phyloP scores from a whole-genome alignment of 2,329 filamentous ascomycete species.

The Trichophaea hybrida region DNA sequence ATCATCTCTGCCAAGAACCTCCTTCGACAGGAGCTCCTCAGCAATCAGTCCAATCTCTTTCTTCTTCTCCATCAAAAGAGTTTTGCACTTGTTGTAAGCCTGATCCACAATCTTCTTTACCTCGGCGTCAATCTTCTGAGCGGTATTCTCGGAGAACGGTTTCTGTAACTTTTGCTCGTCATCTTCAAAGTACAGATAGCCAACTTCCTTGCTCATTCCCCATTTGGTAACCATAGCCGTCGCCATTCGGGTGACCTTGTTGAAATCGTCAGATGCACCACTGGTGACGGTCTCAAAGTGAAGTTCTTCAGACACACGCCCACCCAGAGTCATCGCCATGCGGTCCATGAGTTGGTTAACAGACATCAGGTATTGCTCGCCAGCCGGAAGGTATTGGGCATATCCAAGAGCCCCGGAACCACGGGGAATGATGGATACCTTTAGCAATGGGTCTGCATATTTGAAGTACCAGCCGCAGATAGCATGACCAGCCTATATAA shows the following conservation, averaged over 20 bases:
- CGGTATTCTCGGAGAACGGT: conserved; percentile 89
- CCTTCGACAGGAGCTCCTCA: conserved; percentile 83
- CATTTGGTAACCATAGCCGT: conserved; percentile 98
- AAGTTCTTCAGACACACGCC: conserved; percentile 85
- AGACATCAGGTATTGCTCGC: conserved; percentile 81
- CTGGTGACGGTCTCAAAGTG: conserved; percentile 95
- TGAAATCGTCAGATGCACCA: conserved; percentile 92
- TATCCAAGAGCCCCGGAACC: conserved; percentile 89
- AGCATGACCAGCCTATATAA: conserved; percentile 61
- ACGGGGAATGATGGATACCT: conserved; percentile 96
- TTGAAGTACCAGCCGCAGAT: conserved; percentile 98
- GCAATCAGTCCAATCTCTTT: conserved; percentile 76
- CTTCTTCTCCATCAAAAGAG: conserved; percentile 73
- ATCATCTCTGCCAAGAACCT: conserved; percentile 81
- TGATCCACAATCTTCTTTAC: conserved; percentile 83
- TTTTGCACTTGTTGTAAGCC: conserved; percentile 80
- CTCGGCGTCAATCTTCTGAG: conserved; percentile 79
- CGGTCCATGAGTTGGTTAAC: conserved; percentile 94
- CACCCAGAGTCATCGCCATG: conserved; percentile 98
- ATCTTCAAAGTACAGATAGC: conserved; percentile 78
- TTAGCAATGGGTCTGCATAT: conserved; percentile 90
- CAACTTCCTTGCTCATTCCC: conserved; percentile 93
- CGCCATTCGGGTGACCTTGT: conserved; percentile 92
- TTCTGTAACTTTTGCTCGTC: conserved; percentile 75
- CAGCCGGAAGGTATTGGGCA: conserved; percentile 85